Percentiles rank a stretch among this genome's conserved stretches.
Evolutionary conservation across 106 monocot genomes (phyloP).

Genomic region (Apostasia ramifera): DNA sequence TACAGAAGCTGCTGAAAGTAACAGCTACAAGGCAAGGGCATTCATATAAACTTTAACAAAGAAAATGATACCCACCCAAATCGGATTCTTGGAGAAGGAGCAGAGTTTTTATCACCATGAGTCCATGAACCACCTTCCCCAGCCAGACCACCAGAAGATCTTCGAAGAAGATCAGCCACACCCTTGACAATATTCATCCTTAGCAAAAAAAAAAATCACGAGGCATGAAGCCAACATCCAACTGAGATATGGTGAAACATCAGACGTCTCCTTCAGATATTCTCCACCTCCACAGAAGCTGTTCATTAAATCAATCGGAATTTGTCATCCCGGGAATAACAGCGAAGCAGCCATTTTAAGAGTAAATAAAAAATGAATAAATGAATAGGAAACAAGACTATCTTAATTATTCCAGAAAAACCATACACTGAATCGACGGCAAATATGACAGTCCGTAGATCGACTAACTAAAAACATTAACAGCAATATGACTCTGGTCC

Average conservation of each 20-base stretch:
- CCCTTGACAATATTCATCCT: constrained; percentile 93
- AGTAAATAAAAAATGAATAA: too few species aligned
- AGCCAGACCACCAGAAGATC: constrained; percentile 51
- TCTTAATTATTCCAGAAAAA: too few species aligned
- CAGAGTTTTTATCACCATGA: constrained; percentile 46
- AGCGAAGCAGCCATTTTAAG: too few species aligned
- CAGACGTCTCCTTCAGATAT: too few species aligned
- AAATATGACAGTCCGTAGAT: too few species aligned
- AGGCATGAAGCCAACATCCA: background rate
- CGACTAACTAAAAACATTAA: too few species aligned
- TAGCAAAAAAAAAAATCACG: background rate
- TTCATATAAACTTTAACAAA: background rate
- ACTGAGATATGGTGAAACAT: background rate
- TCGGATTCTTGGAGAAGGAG: constrained; percentile 55
- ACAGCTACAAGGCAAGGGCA: background rate
- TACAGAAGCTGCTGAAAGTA: background rate
- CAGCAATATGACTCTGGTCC: too few species aligned
- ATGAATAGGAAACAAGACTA: too few species aligned
- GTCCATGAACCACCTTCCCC: constrained; percentile 35
- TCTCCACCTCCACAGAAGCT: too few species aligned
- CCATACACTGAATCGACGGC: too few species aligned
- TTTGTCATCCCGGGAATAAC: too few species aligned
- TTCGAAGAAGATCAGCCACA: constrained; percentile 86
- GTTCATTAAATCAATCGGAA: too few species aligned
- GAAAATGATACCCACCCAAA: constrained; percentile 45